These are phyloP conservation scores for Carex littledalei DNA, from an alignment of 176 grass and related monocot genomes.

Conservation along the genomic window DNA sequence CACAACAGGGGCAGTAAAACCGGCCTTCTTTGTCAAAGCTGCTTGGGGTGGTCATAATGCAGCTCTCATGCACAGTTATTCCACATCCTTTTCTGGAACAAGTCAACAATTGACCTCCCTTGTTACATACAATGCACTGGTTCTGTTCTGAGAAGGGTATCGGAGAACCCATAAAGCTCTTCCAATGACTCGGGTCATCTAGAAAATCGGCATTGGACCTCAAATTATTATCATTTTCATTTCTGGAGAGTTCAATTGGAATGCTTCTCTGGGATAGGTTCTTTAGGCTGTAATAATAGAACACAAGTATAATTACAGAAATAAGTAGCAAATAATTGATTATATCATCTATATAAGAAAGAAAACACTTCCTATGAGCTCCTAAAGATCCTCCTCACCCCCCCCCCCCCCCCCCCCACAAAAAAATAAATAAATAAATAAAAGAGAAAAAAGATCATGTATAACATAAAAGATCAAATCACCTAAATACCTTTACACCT, in stretches of 20 bases:
- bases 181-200: neutral
- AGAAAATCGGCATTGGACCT: neutral
- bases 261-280: neutral
- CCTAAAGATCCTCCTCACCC: neutral
- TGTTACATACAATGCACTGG: constrained; percentile 14
- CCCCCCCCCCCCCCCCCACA: no score
- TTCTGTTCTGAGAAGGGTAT: neutral
- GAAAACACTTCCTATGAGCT: neutral
- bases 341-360: neutral
- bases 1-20: constrained; percentile 25
- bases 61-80: constrained; percentile 21
- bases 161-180: neutral
- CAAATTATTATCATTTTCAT: constrained; percentile 2
- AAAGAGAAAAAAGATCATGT: neutral
- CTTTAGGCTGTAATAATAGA: constrained; percentile 9
- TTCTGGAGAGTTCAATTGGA: neutral
- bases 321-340: neutral
- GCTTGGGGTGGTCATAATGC: neutral
- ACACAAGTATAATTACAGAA: neutral
- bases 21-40: constrained; percentile 1
- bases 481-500: neutral
- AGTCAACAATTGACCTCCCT: constrained; percentile 19
- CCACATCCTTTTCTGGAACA: constrained; percentile 17
- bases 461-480: neutral
- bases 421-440: no score